Evolutionary conservation across 371 early-diverging fungal genomes (phyloP), one percentile per base, ranked within the genome.

Genomic region (Mucor racemosus): DNA sequence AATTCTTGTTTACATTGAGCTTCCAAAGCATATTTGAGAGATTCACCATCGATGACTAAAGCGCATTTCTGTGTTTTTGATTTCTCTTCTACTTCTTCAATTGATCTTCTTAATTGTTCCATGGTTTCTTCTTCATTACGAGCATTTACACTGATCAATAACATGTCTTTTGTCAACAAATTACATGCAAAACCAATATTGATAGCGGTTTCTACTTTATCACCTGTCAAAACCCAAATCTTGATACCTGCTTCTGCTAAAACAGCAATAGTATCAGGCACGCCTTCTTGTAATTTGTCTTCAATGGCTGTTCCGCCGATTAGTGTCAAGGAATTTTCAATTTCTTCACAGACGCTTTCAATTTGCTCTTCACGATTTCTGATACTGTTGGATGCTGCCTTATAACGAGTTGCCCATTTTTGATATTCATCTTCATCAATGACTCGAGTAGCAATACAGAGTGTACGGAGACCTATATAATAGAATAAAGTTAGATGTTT

Each of bases 141-240:
- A 10, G 90, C 88, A 73, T 91, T 92, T 76, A 91, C 81, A 21
- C 88, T 84, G 39, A 92, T 86, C 58, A 92, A 68, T 0, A 86
- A 76, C 93, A 92, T 91, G 3, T 81, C 81, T 60, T 77, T 81
- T 14, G 75, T 80, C 35, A 90, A 82, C 44, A 98, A 81, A 17
- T 92, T 87, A 72, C 96, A 97, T 0, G 94, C 92, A 74, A 92
- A 92, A 0, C 96, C 99, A 79, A 97, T 97, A 69, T 95, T 94
- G 74, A 97, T 94, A 41, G 99, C 99, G 3, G 99, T 99, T 74
- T 99, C 99, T 58, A 93, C 93, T 76, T 98, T 94, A 78, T 99
- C 99, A 36, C 99, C 99, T 0, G 99, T 99, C 76, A 99, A 74
- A 84, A 99, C 97, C 97, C 97, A 99, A 19, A 97, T 85, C 63